Evolutionary conservation across 1,139 yeast genomes (phyloP), one percentile per base, ranked within the genome.

Genomic region (Yamadazyma sp.): DNA sequence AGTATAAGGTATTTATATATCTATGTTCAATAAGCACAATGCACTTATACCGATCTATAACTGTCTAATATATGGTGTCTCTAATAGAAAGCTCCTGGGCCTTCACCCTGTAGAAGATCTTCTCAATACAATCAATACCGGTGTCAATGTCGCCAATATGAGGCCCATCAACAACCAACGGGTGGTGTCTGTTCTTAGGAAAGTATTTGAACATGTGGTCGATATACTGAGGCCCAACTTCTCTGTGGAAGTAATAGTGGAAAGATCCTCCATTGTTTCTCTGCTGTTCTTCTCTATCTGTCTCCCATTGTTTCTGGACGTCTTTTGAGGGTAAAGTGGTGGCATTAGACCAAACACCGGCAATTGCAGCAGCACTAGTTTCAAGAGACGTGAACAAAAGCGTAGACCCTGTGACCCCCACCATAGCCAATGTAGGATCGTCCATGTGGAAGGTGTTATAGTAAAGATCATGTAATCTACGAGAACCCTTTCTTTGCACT

Each of bases 321-420:
- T 56, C 54, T 25, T 51, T 46, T 0, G 60, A 35, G 3, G 71
- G 71, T 31, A 63, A 51, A 5, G 45, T 31, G 15, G 41, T 45
- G 24, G 57, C 52, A 10, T 59, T 62, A 4, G 67, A 62, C 76
- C 76, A 71, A 4, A 70, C 69, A 7, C 77, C 77, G 10, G 76
- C 75, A 29, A 71, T 55, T 0, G 75, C 73, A 14, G 73, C 67
- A 2, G 73, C 68, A 44, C 62, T 57, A 4, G 69, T 62, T 46
- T 72, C 78, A 29, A 71, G 65, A 3, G 70, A 56, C 40, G 65
- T 64, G 53, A 72, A 71, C 41, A 67, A 67, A 20, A 69, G 48
- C 2, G 68, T 63, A 10, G 72, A 62, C 9, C 64, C 56, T 1
- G 70, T 56, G 1, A 67, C 57, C 1, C 77, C 76, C 8, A 63